Evolutionary conservation across 2,329 filamentous ascomycete species (phyloP), one percentile per base, ranked within the genome.

Genomic region (Rosellinia necatrix): DNA sequence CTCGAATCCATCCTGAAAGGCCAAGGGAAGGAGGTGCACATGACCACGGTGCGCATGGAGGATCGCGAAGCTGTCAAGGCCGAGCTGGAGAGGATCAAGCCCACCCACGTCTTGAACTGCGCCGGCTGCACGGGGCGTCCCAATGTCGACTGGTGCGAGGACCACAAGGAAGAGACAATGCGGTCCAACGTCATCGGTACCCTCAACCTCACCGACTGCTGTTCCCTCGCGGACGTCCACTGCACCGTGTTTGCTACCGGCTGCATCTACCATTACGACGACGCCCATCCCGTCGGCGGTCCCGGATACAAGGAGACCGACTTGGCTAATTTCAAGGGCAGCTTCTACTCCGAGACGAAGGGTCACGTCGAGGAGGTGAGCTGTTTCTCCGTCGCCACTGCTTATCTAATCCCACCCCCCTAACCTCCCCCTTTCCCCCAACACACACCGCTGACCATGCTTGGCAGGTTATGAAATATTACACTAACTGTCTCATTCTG

Each of bases 91-190:
- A 75, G 74, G 47, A 73, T 85, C 70, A 81, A 82, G 71, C 86
- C 86, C 19, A 88, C 84, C 3, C 84, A 88, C 66, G 84, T 88
- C 53, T 73, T 89, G 47, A 88, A 88, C 71, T 83, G 81, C 58
- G 86, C 86, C 43, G 86, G 85, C 58, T 84, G 80, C 68, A 88
- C 85, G 3, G 86, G 86, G 46, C 78, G 84, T 21, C 85, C 85
- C 60, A 89, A 88, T 62, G 84, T 88, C 69, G 86, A 88, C 72
- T 88, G 85, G 85, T 88, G 86, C 66, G 86, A 89, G 74, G 83
- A 86, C 67, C 81, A 89, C 75, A 86, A 83, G 73, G 81, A 86
- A 71, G 81, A 82, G 52, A 89, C 86, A 6, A 81, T 88, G 68
- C 79, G 85, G 56, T 86, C 82, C 69, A 89, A 89, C 66, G 85